Conservation (phyloP, 1,139 yeast species). For the Scheffersomyces parashehatae region DNA sequence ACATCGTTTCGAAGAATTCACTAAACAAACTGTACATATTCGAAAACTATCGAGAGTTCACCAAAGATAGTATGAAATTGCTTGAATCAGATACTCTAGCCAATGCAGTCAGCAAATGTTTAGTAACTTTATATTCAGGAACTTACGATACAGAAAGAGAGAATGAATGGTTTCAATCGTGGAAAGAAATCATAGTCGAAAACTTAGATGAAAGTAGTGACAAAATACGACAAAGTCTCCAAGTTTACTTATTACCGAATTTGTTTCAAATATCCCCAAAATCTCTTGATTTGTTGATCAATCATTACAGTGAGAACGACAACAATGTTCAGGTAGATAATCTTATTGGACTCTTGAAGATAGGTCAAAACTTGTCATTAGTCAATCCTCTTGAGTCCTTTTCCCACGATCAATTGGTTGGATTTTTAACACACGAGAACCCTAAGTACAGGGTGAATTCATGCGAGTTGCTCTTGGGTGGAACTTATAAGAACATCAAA, state of each 20-base stretch:
- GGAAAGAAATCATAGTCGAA: slow-evolving; percentile 46
- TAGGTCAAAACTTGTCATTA: slow-evolving; percentile 63
- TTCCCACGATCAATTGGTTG: slow-evolving; percentile 23
- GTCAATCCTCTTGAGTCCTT: slow-evolving; percentile 38
- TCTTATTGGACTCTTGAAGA: slow-evolving; percentile 44
- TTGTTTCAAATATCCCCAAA: slow-evolving; percentile 53
- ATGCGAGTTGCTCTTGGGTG: slow-evolving; percentile 53
- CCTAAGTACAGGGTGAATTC: slow-evolving; percentile 56
- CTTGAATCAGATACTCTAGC: slow-evolving; percentile 65
- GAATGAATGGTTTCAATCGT: slow-evolving; percentile 50
- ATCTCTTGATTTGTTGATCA: slow-evolving; percentile 30
- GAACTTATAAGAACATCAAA: slow-evolving; percentile 57
- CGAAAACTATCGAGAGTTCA: slow-evolving; percentile 42
- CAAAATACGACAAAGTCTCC: slow-evolving; percentile 47
- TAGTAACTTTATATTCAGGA: slow-evolving; percentile 47
- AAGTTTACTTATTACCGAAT: slow-evolving; percentile 61
- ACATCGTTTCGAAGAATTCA: slow-evolving; percentile 43
- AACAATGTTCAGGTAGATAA: slow-evolving; percentile 13
- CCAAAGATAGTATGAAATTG: slow-evolving; percentile 43
- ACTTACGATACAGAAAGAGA: slow-evolving; percentile 17
- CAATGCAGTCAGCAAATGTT: slow-evolving; percentile 64
- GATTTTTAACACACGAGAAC: slow-evolving; percentile 44
- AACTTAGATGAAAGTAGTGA: slow-evolving; percentile 27
- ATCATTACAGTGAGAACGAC: not conserved
- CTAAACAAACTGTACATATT: slow-evolving; percentile 46